These are phyloP conservation scores for Teunomyces cretensis DNA, from an alignment of 805 yeast genomes.

Conservation along the genomic window DNA sequence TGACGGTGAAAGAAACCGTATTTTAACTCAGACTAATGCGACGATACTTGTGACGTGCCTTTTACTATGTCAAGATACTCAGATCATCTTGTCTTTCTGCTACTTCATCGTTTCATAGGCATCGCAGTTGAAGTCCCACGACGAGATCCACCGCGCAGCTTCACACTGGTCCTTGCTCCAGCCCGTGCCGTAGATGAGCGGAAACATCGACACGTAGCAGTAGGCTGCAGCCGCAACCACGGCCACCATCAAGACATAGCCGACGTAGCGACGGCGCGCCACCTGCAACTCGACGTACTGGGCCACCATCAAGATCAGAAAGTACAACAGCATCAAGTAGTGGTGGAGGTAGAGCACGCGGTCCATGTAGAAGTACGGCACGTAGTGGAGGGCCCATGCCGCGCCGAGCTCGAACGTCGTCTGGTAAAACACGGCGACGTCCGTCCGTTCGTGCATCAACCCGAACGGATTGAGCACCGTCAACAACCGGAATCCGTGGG, in stretches of 20 bases:
- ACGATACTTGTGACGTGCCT: no score
- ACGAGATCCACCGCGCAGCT: conserved; percentile 29
- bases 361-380: conserved; percentile 51
- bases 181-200: conserved; percentile 46
- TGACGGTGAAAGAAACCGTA: no score
- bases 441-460: conserved; percentile 12
- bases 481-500: conserved; percentile 19
- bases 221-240: conserved; percentile 17
- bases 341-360: conserved; percentile 44
- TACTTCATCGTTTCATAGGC: conserved; percentile 11
- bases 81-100: no score
- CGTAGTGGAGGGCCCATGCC: conserved; percentile 59
- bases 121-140: conserved; percentile 48
- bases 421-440: conserved; percentile 16
- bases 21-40: no score
- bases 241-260: conserved; percentile 20
- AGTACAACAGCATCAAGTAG: conserved; percentile 52
- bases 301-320: conserved; percentile 45
- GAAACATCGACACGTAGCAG: conserved; percentile 31
- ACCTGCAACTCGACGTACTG: conserved; percentile 45
- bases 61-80: no score
- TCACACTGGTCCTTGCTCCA: conserved; percentile 48
- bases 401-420: conserved; percentile 38
- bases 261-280: conserved; percentile 22
- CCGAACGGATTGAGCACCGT: conserved; percentile 32